Evolutionary conservation across 441 rosid species (phyloP), one percentile per base, ranked within the genome.

Genomic region (Mallotus japonicus): DNA sequence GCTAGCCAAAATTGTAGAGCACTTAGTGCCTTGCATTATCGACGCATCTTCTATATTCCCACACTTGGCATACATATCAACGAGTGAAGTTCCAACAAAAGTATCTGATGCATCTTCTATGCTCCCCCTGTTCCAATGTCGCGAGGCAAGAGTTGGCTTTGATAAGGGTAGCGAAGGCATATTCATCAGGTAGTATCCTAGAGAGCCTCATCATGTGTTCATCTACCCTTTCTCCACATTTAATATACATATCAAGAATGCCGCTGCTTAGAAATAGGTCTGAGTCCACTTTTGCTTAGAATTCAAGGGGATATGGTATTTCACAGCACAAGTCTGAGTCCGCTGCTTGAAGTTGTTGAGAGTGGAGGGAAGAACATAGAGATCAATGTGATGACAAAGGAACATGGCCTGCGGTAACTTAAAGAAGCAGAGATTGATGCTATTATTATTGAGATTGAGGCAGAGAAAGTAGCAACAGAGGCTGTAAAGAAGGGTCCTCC

Each of bases 11-110:
- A 28, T n/a, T 71, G 17, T 2, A 9, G 3, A 34, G 2, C 1
- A 16, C 11, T 15, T 58, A 8, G 2, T 70, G 50, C 11, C 67
- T 61, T 71, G 19, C 32, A 8, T 0, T n/a, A n/a, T n/a, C n/a
- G n/a, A 74, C 20, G 82, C 80, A 32, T 73, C 80, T 65, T 79
- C 76, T 73, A 83, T 80, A 60, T 55, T 71, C 64, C 78, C 78
- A 4, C 78, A 75, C 62, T 75, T 75, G 49, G 78, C 73, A 51
- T 75, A 75, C 78, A 75, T 75, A 69, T 68, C 78, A 61, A 69
- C 32, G 17, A 75, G 68, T 20, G 73, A 40, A 22, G 83, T 80
- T 49, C 64, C 76, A 47, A 82, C 75, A 55, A 65, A 76, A 67
- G 66, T 17, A 70, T 78, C 82, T 6, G 72, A 73, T 54, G 66